Evolutionary conservation across 129 eudicot genomes (phyloP).

Genomic region (Lactuca saligna): DNA sequence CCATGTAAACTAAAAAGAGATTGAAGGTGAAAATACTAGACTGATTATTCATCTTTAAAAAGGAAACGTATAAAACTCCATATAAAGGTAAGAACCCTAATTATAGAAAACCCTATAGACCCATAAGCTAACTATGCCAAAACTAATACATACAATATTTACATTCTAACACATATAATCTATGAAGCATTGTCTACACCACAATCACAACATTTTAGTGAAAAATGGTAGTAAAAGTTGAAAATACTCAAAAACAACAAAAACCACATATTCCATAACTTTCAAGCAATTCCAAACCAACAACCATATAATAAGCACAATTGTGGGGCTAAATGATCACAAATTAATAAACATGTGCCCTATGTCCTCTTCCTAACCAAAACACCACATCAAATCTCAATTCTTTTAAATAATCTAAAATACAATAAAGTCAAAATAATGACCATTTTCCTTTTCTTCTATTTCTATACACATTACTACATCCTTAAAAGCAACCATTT

Average conservation of each 20-base stretch:
- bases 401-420: slow-evolving; percentile 2
- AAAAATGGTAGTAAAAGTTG: too few species aligned
- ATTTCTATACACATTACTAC: slow-evolving; percentile 32
- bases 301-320: slow-evolving; percentile 7
- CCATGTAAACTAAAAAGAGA: too few species aligned
- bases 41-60: too few species aligned
- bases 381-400: slow-evolving; percentile 19
- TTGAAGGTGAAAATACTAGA: too few species aligned
- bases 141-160: too few species aligned
- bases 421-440: slow-evolving; percentile 25
- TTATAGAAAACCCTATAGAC: too few species aligned
- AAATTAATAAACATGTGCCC: slow-evolving; percentile 16
- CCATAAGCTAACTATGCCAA: too few species aligned
- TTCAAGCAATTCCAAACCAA: slow-evolving; percentile 10
- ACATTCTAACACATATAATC: too few species aligned
- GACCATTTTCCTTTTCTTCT: slow-evolving; percentile 15
- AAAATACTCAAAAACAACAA: not conserved
- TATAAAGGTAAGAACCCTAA: too few species aligned
- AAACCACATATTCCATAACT: not conserved
- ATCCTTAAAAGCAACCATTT: slow-evolving; percentile 17
- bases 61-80: too few species aligned
- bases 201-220: too few species aligned
- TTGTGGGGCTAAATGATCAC: not conserved
- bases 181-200: too few species aligned
- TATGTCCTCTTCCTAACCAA: slow-evolving; percentile 11